Evolutionary conservation across 345 rosid species (phyloP).

Genomic region (Anacardium occidentale): DNA sequence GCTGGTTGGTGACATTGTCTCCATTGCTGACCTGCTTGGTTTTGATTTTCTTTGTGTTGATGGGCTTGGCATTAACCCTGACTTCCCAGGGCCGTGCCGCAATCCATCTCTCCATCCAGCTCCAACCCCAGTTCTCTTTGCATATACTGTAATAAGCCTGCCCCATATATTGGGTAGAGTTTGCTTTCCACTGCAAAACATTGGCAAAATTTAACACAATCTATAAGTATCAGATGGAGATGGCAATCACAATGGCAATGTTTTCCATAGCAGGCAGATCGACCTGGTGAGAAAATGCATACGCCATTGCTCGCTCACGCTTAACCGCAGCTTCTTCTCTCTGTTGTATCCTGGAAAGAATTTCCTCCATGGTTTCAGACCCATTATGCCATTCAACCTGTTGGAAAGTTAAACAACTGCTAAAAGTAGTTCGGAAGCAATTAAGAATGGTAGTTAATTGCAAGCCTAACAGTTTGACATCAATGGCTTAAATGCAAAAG

Average conservation of each 20-base stretch:
- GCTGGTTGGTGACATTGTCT: conserved; percentile 21
- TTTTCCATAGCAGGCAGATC: background rate
- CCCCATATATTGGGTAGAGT: conserved; percentile 71
- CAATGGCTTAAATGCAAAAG: background rate
- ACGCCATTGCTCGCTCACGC: conserved; percentile 88
- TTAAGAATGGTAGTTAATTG: too few relatives aligned
- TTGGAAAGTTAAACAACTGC: background rate
- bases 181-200: conserved; percentile 77
- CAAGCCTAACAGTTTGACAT: too few relatives aligned
- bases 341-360: conserved; percentile 66
- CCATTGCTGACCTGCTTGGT: conserved; percentile 37
- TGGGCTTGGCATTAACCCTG: conserved; percentile 40
- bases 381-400: conserved; percentile 83
- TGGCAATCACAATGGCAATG: background rate
- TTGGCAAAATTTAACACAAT: background rate
- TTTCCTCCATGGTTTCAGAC: conserved; percentile 79
- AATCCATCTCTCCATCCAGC: conserved; percentile 87
- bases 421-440: background rate
- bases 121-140: conserved; percentile 85
- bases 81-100: conserved; percentile 85
- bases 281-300: conserved; percentile 95
- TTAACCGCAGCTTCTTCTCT: conserved; percentile 80
- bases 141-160: conserved; percentile 68
- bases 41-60: conserved; percentile 30
- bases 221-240: background rate